Conservation (phyloP, 1,284 basidiomycete species). For the Tranzscheliella williamsii region DNA sequence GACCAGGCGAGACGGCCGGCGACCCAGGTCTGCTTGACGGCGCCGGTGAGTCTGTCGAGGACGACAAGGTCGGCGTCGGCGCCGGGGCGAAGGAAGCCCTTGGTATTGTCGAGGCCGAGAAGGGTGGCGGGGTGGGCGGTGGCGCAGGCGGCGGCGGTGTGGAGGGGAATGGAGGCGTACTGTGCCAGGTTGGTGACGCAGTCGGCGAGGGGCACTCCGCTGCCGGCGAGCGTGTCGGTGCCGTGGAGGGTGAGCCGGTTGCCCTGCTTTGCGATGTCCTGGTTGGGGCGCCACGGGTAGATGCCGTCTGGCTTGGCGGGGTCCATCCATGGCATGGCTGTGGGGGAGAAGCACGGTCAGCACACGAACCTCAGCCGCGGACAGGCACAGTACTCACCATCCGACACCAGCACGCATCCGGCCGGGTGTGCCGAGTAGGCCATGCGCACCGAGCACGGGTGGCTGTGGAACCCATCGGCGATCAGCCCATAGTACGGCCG, state of each 20-base stretch:
- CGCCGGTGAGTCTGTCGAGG: conserved; percentile 71
- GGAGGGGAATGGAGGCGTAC: conserved; percentile 79
- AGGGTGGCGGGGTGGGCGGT: conserved; percentile 81
- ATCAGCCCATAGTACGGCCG: conserved; percentile 80
- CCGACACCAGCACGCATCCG: conserved; percentile 83
- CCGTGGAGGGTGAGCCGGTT: conserved; percentile 79
- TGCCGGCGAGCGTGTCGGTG: conserved; percentile 80
- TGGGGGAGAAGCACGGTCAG: no score
- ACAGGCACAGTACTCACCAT: no score
- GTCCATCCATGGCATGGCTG: conserved; percentile 85
- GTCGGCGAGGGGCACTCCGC: conserved; percentile 71
- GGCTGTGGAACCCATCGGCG: conserved; percentile 85
- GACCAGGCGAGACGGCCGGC: conserved; percentile 66
- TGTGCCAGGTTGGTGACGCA: conserved; percentile 80
- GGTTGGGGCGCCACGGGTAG: conserved; percentile 82
- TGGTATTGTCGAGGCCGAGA: conserved; percentile 73
- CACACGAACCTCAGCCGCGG: no score
- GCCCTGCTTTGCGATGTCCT: conserved; percentile 77
- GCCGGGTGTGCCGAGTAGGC: conserved; percentile 80
- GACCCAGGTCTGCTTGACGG: conserved; percentile 78
- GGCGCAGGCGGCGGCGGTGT: conserved; percentile 80
- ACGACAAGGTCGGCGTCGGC: conserved; percentile 78
- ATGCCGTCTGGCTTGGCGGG: conserved; percentile 79
- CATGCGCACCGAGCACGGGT: conserved; percentile 83
- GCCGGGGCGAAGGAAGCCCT: conserved; percentile 77